Evolutionary conservation across 108 stramenopile genomes (phyloP), one percentile per base, ranked within the genome.

Genomic region (Cyclotella cryptica): DNA sequence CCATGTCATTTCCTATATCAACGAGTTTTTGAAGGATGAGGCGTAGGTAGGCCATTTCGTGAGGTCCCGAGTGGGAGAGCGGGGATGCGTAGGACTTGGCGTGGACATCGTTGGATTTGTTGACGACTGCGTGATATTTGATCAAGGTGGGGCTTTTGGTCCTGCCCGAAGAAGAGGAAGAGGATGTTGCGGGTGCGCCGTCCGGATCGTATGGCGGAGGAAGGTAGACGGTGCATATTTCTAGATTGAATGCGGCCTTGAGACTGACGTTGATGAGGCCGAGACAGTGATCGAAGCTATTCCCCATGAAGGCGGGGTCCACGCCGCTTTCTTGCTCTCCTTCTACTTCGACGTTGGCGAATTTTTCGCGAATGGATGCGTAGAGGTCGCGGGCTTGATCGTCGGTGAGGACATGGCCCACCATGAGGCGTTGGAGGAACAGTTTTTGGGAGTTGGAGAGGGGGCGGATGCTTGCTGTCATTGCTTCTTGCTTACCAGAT

Each of bases 401-500:
- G 74, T 89, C 78, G 49, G 84, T 77, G 45, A 93, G 60, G 75
- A 82, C 83, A 68, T 89, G 88, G 3, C 58, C 52, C 18, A 87
- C 90, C 63, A 93, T 76, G 59, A 93, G 84, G 45, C 88, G 81
- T 65, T 93, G 92, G 57, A 90, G 86, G 71, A 93, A 80, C 26
- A 86, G 58, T 62, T 93, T 81, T 76, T 93, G 92, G 47, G 78
- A 85, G 66, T 77, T 61, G 35, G 87, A 49, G 29, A 93, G 87
- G 60, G 87, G 86, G 22, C 41, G 53, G 53, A 85, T 79, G 22
- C 6, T 24, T 18, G 51, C 39, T 10, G 63, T 65, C 46, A 53
- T 61, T 35, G 60, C 42, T 12, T 58, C 62, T 29, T 53, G 27
- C 26, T 4, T 64, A 22, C 5, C 29, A 14, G 13, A n/a, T 26